A percentile compares a stretch with the other conserved stretches of the same genome.
Conservation (phyloP, 345 rosid genomes). For the Boechera stricta region DNA sequence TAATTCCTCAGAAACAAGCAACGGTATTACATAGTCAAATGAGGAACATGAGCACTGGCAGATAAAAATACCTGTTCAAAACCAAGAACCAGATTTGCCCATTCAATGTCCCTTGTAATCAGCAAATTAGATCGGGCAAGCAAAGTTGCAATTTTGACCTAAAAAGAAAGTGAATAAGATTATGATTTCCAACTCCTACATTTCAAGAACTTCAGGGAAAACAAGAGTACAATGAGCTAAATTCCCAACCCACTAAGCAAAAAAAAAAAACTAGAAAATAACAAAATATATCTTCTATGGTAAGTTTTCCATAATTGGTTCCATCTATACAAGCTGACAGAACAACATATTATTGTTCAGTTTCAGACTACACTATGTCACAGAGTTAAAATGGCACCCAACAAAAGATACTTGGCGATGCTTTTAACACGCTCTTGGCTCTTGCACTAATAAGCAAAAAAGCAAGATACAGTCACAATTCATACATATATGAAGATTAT, state of each 20-base stretch:
- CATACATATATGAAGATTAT: constrained; percentile 16
- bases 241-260: too few relatives aligned
- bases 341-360: neutral
- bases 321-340: constrained; percentile 4
- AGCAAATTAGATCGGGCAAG: constrained; percentile 95
- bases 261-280: too few relatives aligned
- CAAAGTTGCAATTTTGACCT: constrained; percentile 75
- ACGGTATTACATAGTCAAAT: neutral
- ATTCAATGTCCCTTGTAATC: constrained; percentile 94
- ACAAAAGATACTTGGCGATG: neutral
- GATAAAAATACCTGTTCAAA: constrained; percentile 76
- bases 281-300: neutral
- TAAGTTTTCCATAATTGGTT: constrained; percentile 16
- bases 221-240: constrained; percentile 8
- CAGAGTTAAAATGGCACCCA: constrained; percentile 6
- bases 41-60: constrained; percentile 4
- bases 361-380: neutral
- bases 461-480: neutral
- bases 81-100: constrained; percentile 97
- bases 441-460: neutral
- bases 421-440: neutral
- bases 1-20: constrained; percentile 2
- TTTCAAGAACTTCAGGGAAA: neutral
- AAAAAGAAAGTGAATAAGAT: constrained; percentile 21
- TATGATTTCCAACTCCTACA: constrained; percentile 15